Evolutionary conservation across 495 filamentous ascomycete species (phyloP), one percentile per base, ranked within the genome.

Genomic region (Elasticomyces elasticus): DNA sequence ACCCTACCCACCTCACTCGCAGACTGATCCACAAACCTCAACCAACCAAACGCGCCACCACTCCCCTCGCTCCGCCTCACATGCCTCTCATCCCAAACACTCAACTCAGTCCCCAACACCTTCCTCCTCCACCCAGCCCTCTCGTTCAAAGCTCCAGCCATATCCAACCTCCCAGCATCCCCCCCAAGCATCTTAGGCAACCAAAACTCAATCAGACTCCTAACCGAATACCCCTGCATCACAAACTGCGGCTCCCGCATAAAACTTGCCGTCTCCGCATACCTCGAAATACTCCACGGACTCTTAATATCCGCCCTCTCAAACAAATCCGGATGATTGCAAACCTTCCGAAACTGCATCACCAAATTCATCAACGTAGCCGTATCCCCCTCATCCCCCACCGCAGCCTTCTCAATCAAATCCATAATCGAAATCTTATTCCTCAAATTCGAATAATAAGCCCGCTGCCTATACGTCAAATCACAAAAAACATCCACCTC

Each of bases 281-380:
- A 97, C 67, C 84, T 76, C 7, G 80, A 83, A 53, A 83, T 76
- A 1, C 87, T 87, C 64, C 89, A 83, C 0, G 91, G 89, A 15
- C 90, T 95, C 19, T 79, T 81, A 19, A 85, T 94, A 53, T 97
- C 92, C 15, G 91, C 89, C 40, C 94, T 81, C 67, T 99, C 90
- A 56, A 97, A 97, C 20, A 98, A 73, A 71, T 98, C 92, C 1
- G 92, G 92, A 67, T 98, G 92, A 63, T 98, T 98, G 74, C 92
- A 98, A 49, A 98, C 94, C 73, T 98, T 98, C 51, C 92, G 82
- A 79, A 98, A 98, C 70, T 98, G 94, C 92, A 98, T 98, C 52
- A 98, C 92, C 56, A 98, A 75, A 67, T 97, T 98, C 92, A 98
- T 98, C 64, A 99, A 67, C 17, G 90, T 99, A 13, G 88, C 88